These are phyloP conservation scores for Scheffersomyces lignicola DNA, from an alignment of 1,139 yeast genomes.

Conservation along the genomic window DNA sequence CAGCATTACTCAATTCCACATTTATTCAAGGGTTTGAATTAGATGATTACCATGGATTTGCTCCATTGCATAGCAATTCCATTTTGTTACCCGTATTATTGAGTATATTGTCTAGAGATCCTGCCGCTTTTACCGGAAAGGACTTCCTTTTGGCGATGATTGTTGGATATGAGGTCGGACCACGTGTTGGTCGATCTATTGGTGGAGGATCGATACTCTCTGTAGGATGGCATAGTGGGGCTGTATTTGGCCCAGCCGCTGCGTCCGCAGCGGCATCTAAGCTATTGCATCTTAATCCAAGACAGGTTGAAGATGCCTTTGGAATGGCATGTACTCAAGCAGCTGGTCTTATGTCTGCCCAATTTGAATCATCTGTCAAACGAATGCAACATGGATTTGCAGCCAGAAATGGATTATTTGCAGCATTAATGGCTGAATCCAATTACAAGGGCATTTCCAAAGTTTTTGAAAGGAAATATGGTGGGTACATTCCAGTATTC, in stretches of 20 bases:
- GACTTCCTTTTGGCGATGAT: background rate
- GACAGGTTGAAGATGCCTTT: conserved; percentile 2
- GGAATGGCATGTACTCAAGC: conserved; percentile 2
- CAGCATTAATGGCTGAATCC: background rate
- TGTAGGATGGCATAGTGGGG: conserved; percentile 1
- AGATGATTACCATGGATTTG: conserved; percentile 1
- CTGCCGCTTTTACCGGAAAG: background rate
- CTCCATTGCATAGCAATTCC: conserved; percentile 1
- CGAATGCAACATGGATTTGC: conserved; percentile 4
- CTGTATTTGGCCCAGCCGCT: background rate
- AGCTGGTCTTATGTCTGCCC: conserved; percentile 2
- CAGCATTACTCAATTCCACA: conserved; percentile 1
- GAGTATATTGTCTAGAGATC: conserved; percentile 1
- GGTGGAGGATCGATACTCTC: conserved; percentile 2
- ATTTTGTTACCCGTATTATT: background rate
- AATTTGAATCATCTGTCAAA: conserved; percentile 2
- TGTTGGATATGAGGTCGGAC: conserved; percentile 2
- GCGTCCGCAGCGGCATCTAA: background rate
- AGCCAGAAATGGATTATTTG: conserved; percentile 1
- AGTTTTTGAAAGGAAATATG: conserved; percentile 1
- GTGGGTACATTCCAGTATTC: conserved; percentile 2
- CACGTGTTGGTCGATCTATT: conserved; percentile 1
- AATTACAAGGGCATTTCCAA: conserved; percentile 1
- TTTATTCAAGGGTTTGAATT: conserved; percentile 2
- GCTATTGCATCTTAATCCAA: background rate